A percentile compares a stretch with the other conserved stretches of the same genome.
Conservation (phyloP, 495 filamentous ascomycete species). For the Hapsidospora chrysogenum region DNA sequence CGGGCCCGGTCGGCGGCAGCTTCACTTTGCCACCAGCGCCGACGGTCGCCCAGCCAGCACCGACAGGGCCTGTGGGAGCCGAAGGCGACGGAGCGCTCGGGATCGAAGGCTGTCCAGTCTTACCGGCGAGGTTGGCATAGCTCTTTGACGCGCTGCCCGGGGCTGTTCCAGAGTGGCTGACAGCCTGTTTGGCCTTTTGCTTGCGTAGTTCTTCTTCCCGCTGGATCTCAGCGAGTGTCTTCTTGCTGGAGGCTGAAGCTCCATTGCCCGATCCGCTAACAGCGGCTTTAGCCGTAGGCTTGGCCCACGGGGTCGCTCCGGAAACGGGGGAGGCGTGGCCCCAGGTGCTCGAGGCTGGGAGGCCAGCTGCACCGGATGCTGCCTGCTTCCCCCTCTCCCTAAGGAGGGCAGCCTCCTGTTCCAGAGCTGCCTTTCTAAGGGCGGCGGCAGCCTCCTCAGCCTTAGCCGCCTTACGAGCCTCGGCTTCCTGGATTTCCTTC, state of each 20-base stretch:
- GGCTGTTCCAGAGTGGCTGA: constrained; percentile 29
- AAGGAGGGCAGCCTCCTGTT: constrained; percentile 53
- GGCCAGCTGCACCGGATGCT: constrained; percentile 44
- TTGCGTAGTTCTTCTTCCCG: constrained; percentile 91
- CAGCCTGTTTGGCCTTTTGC: constrained; percentile 44
- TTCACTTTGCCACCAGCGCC: constrained; percentile 90
- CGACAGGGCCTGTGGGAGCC: constrained; percentile 12
- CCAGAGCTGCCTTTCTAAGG: constrained; percentile 50
- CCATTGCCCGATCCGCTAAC: neutral
- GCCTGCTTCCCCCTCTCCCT: constrained; percentile 45
- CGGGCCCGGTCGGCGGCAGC: constrained; percentile 37
- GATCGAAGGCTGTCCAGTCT: constrained; percentile 20
- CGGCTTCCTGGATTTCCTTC: constrained; percentile 92
- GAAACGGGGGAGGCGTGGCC: constrained; percentile 52
- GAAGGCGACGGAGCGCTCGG: constrained; percentile 8
- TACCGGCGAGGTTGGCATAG: constrained; percentile 90
- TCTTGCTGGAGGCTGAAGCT: constrained; percentile 36
- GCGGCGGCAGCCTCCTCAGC: constrained; percentile 64
- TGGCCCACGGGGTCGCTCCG: constrained; percentile 38
- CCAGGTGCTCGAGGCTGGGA: constrained; percentile 86
- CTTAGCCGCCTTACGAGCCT: constrained; percentile 86
- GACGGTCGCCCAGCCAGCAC: constrained; percentile 77
- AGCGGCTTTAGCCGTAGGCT: constrained; percentile 32
- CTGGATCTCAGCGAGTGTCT: constrained; percentile 90
- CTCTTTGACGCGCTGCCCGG: constrained; percentile 50